phyloP scores from a whole-genome alignment of 768 basidiomycete species.

The Termitomyces sp. region DNA sequence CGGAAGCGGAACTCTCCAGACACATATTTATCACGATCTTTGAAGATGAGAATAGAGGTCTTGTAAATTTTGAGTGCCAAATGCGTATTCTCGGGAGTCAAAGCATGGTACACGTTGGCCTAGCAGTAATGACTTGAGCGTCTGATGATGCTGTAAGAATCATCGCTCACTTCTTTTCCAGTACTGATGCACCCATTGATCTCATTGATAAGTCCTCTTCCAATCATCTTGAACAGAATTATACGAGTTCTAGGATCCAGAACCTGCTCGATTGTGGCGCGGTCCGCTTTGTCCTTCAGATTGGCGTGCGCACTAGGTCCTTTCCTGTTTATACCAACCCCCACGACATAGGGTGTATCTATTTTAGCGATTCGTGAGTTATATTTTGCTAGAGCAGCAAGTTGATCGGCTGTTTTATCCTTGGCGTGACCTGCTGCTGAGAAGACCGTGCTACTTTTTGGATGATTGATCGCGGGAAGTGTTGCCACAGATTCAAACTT shows the following conservation, averaged over 20 bases:
- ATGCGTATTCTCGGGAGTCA: conserved; percentile 49
- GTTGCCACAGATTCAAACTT: conserved; percentile 47
- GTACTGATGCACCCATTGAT: conserved; percentile 97
- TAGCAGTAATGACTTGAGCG: conserved; percentile 22
- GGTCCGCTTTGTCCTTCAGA: conserved; percentile 92
- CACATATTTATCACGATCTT: conserved; percentile 96
- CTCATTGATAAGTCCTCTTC: conserved; percentile 79
- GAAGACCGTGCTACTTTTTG: conserved; percentile 29
- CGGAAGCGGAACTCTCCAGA: conserved; percentile 95
- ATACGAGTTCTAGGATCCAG: conserved; percentile 92
- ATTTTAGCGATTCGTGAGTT: conserved; percentile 71
- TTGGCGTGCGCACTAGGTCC: conserved; percentile 86
- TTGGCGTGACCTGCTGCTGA: conserved; percentile 31
- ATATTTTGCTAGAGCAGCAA: conserved; percentile 71
- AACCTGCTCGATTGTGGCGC: conserved; percentile 96
- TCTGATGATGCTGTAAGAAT: not conserved
- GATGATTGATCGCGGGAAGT: conserved; percentile 70
- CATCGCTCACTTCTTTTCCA: conserved; percentile 81
- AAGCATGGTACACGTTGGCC: conserved; percentile 97
- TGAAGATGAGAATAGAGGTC: conserved; percentile 95
- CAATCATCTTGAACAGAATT: conserved; percentile 95
- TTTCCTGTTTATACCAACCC: conserved; percentile 85
- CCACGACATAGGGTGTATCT: conserved; percentile 62
- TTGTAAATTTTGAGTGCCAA: conserved; percentile 98
- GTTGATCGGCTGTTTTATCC: conserved; percentile 65